These are phyloP conservation scores for Puccinia polysora DNA, from an alignment of 1,284 basidiomycete species.

Conservation along the genomic window DNA sequence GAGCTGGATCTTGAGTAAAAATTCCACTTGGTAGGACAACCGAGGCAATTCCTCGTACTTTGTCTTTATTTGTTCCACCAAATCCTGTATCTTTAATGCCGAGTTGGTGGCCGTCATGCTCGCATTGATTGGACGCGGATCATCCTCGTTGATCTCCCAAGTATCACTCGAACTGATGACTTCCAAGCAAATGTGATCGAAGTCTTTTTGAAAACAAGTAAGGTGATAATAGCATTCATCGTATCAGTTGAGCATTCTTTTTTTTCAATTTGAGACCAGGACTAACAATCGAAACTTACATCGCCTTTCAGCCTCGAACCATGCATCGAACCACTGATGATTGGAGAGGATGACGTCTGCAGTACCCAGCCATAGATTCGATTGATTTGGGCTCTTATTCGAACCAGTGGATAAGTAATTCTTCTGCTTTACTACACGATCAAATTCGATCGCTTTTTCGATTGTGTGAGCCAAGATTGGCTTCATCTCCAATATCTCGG, in stretches of 20 bases:
- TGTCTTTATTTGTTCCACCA: constrained; percentile 14
- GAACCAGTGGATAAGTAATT: constrained; percentile 19
- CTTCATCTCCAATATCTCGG: constrained; percentile 69
- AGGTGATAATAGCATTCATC: neutral
- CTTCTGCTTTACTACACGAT: constrained; percentile 61
- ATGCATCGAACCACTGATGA: constrained; percentile 80
- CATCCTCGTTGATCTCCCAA: constrained; percentile 7
- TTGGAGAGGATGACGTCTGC: constrained; percentile 75
- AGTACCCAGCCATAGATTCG: constrained; percentile 50
- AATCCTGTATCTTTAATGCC: constrained; percentile 11
- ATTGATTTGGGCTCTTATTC: neutral
- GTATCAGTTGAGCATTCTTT: too few species aligned
- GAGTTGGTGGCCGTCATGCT: neutral
- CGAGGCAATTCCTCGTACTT: neutral
- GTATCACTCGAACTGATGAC: constrained; percentile 9
- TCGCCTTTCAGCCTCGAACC: constrained; percentile 72
- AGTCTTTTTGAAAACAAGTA: neutral
- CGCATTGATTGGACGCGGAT: neutral
- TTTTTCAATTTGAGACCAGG: neutral
- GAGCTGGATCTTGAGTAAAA: constrained; percentile 1
- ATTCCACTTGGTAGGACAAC: constrained; percentile 3
- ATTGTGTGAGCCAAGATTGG: constrained; percentile 89
- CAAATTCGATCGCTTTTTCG: constrained; percentile 83
- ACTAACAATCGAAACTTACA: neutral
- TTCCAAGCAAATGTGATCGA: constrained; percentile 21